Percentiles rank a stretch among this genome's conserved stretches.
Evolutionary conservation across 2,329 filamentous ascomycete species (phyloP).

Genomic region (Stagonosporopsis rhizophila): DNA sequence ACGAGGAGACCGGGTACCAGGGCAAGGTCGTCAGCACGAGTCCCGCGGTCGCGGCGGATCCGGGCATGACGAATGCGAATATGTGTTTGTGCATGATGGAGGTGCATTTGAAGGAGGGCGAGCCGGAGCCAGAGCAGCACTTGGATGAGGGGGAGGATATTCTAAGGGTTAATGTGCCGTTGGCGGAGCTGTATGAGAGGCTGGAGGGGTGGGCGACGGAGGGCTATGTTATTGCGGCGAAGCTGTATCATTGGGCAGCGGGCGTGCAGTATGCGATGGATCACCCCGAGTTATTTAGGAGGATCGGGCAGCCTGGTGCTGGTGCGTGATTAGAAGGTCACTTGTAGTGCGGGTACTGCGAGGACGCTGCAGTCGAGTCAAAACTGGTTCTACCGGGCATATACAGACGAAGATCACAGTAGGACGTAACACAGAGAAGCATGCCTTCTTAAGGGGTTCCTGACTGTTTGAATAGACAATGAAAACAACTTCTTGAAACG

Average conservation of each 20-base stretch:
- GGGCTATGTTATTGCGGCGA: constrained; percentile 37
- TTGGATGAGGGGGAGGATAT: constrained; percentile 41
- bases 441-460: background rate
- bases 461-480: too few species aligned
- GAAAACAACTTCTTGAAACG: background rate
- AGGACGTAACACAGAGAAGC: background rate
- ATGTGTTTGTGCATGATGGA: constrained; percentile 37
- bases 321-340: background rate
- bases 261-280: constrained; percentile 37
- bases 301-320: constrained; percentile 13
- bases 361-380: too few species aligned
- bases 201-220: constrained; percentile 34
- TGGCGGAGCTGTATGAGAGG: constrained; percentile 31
- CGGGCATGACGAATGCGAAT: constrained; percentile 39
- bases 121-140: constrained; percentile 36
- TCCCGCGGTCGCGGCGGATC: constrained; percentile 34
- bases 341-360: too few species aligned
- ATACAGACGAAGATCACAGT: background rate
- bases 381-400: background rate
- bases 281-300: constrained; percentile 31
- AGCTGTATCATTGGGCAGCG: constrained; percentile 41
- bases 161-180: constrained; percentile 34
- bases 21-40: constrained; percentile 47
- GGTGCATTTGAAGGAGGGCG: constrained; percentile 28
- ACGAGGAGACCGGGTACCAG: constrained; percentile 68